A percentile compares a stretch with the other conserved stretches of the same genome.
Conservation (phyloP, 495 filamentous ascomycete species). For the Penicillium ucsense region DNA sequence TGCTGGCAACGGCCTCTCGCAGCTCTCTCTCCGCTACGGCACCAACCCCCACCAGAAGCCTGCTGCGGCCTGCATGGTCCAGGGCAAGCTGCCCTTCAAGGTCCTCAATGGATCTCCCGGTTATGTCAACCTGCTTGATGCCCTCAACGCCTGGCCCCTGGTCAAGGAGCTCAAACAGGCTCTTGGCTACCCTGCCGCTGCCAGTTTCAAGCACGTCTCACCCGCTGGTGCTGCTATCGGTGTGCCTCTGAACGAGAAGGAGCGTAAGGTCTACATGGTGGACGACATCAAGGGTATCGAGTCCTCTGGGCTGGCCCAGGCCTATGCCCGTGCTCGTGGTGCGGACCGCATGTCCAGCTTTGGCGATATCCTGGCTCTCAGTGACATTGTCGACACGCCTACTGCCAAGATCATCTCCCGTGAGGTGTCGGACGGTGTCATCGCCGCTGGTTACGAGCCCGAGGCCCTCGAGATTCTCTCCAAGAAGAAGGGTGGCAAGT, state of each 20-base stretch:
- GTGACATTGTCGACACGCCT: conserved; percentile 75
- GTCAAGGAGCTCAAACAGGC: conserved; percentile 94
- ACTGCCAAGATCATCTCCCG: conserved; percentile 95
- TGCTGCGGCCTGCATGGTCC: conserved; percentile 67
- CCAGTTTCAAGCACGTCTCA: conserved; percentile 98
- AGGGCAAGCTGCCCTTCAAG: conserved; percentile 82
- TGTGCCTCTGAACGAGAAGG: conserved; percentile 69
- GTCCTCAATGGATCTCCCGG: conserved; percentile 87
- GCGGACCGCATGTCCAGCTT: conserved; percentile 97
- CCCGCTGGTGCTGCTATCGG: conserved; percentile 94
- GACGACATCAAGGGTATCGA: conserved; percentile 87
- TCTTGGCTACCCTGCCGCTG: conserved; percentile 80
- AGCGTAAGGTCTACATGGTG: conserved; percentile 96
- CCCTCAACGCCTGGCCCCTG: conserved; percentile 90
- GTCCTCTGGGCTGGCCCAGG: conserved; percentile 76
- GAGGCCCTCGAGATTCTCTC: conserved; percentile 83
- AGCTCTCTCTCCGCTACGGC: conserved; percentile 83
- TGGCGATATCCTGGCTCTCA: conserved; percentile 90
- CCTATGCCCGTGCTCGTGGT: conserved; percentile 89
- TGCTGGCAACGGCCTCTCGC: conserved; percentile 71
- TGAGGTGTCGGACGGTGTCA: conserved; percentile 94
- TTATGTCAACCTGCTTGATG: conserved; percentile 95
- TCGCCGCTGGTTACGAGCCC: conserved; percentile 75
- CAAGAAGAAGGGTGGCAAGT: conserved; percentile 98
- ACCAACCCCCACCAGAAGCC: conserved; percentile 97